Percentiles rank a stretch among this genome's conserved stretches.
Evolutionary conservation across 2,329 filamentous ascomycete species (phyloP).

Genomic region (Elsinoe ampelina): DNA sequence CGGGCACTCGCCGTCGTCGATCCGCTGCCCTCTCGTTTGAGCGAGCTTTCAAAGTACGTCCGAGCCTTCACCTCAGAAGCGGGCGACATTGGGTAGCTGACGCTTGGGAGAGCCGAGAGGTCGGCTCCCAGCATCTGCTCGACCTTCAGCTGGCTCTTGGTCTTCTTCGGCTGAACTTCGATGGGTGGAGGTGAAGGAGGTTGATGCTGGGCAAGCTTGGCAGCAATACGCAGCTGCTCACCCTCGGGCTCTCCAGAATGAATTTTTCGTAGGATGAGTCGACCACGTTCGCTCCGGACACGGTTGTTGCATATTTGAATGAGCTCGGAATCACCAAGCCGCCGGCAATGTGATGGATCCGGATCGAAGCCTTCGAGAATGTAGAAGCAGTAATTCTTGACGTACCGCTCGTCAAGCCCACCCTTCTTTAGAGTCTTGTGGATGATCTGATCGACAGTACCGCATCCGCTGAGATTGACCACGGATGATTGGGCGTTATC

Average conservation of each 20-base stretch:
- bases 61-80: constrained; percentile 53
- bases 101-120: constrained; percentile 73
- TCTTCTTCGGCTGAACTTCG: constrained; percentile 50
- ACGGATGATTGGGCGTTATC: constrained; percentile 87
- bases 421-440: constrained; percentile 82
- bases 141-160: constrained; percentile 75
- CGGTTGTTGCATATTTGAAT: constrained; percentile 85
- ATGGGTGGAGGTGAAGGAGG: constrained; percentile 44
- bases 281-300: constrained; percentile 74
- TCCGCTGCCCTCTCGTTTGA: constrained; percentile 23
- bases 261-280: constrained; percentile 86
- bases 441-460: constrained; percentile 86
- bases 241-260: constrained; percentile 81
- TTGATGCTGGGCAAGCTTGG: constrained; percentile 83
- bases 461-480: constrained; percentile 85
- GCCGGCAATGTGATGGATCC: constrained; percentile 69
- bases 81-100: constrained; percentile 81
- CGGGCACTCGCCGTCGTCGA: constrained; percentile 24
- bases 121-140: constrained; percentile 82
- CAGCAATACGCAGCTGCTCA: constrained; percentile 76
- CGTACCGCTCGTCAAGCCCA: constrained; percentile 77
- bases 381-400: constrained; percentile 95
- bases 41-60: constrained; percentile 38
- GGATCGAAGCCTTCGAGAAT: constrained; percentile 78
- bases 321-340: constrained; percentile 76